Percentiles rank a stretch among this genome's conserved stretches.
These are phyloP conservation scores for Zalaria sp. DNA, from an alignment of 2,329 filamentous ascomycete genomes.

Conservation along the genomic window DNA sequence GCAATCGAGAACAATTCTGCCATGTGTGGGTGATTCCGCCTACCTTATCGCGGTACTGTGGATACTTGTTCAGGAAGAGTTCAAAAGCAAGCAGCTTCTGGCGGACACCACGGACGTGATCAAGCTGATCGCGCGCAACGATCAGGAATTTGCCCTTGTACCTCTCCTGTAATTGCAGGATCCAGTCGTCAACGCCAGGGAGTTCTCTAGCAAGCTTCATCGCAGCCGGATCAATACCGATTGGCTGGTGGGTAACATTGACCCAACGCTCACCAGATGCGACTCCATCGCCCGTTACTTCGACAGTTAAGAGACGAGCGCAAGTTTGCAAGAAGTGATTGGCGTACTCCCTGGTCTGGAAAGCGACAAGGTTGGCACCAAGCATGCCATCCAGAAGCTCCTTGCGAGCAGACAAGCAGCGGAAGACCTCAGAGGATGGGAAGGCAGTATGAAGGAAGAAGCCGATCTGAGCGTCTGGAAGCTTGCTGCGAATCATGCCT, in stretches of 20 bases:
- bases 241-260: constrained; percentile 71
- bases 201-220: constrained; percentile 45
- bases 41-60: constrained; percentile 67
- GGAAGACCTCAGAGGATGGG: constrained; percentile 89
- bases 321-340: constrained; percentile 93
- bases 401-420: constrained; percentile 75
- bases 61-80: constrained; percentile 85
- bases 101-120: constrained; percentile 79
- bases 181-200: constrained; percentile 62
- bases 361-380: constrained; percentile 81
- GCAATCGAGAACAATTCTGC: background rate
- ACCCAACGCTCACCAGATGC: constrained; percentile 89
- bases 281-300: constrained; percentile 75
- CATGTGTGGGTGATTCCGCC: constrained; percentile 4
- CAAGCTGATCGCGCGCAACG: constrained; percentile 86
- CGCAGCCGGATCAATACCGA: constrained; percentile 52
- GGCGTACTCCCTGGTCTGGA: constrained; percentile 87
- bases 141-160: constrained; percentile 85
- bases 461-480: constrained; percentile 87
- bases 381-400: constrained; percentile 85
- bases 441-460: constrained; percentile 95
- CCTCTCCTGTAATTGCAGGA: constrained; percentile 64
- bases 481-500: constrained; percentile 73
- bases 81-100: constrained; percentile 90
- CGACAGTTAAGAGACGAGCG: constrained; percentile 77